Base-by-base conservation (phyloP, 352 stramenopile species). In the Globisporangium orthogonon region DNA sequence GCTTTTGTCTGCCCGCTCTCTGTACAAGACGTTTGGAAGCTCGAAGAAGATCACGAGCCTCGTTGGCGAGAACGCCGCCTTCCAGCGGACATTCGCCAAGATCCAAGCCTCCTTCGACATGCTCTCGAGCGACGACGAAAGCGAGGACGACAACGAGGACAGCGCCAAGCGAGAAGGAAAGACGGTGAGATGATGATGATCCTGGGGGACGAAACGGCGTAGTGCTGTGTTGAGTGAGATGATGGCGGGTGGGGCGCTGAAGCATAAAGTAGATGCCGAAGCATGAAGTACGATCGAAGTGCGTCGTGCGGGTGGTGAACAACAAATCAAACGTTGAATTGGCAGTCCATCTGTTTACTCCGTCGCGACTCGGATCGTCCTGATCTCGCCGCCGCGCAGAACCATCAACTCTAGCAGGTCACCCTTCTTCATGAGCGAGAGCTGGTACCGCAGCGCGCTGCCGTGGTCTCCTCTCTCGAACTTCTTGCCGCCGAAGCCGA, bases 51-150 rank as follows among this genome's bases (percentile, higher is more conserved):
- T 87, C 44, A 77, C 65, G 18, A 62, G 63, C 4, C 59, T 83
- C 9, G 70, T 72, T 14, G 73, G 74, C 28, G 69, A 69, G 47
- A 74, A 83, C 56, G 53, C 61, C 37, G 54, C 74, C 33, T 81
- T 87, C 45, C 74, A 83, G 60, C 76, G 71, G 31, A 80, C 67
- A 17, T 79, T 89, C 23, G 72, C 69, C 33, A 63, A 87, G 54
- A 80, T 89, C 47, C 77, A 89, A 54, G 67, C 77, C 44, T 74
- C 69, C 48, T 73, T 89, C 50, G 64, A 87, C 57, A 66, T 82
- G 65, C 58, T 84, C 30, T 74, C 70, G 47, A 87, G 76, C 23
- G 72, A 74, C 45, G 74, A 83, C 31, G 69, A 76, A 28, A 69
- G 64, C 18, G 65, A 70, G 7, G 66, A 56, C 50, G 67, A 69